Evolutionary conservation across 257 asterid genomes (phyloP), one percentile per base, ranked within the genome.

Genomic region (Orobanche coerulescens): DNA sequence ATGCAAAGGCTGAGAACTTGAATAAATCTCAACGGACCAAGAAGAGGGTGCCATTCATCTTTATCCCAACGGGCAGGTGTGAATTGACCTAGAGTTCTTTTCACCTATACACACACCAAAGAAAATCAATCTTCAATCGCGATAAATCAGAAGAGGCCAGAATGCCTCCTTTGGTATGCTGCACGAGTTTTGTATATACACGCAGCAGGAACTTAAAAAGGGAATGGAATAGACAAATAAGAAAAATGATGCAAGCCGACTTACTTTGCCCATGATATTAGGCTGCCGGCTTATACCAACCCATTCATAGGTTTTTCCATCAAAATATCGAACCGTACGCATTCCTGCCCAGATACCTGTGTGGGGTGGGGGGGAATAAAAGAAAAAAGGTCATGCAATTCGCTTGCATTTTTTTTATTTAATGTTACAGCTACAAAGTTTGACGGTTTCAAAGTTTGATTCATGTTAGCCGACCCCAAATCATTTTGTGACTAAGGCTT

Each of bases 291-390:
- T 88, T 66, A 91, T 82, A 66, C 98, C 95, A 61, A 91, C 95
- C 98, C 98, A 91, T 69, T 88, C 93, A 19, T 88, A 91, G 8
- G 98, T 91, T 81, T 70, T 85, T 44, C 95, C 98, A 61, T 91
- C 96, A 46, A 91, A 91, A 68, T 91, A 85, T 56, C 95, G 74
- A 57, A 91, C 96, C 4, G 94, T 91, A 59, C 80, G 79, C 98
- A 91, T 91, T 69, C 96, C 98, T 33, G 98, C 94, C 98, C 96
- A 91, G 26, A 91, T 91, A 64, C 98, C 97, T 90, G 73, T 14
- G 61, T 50, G 70, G 44, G 61, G 50, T 90, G 73, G 13, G 61
- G 50, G 70, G 44, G 61, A 54, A 65, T 22, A 14, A 62, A 33
- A 19, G 8, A 6, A 19, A 43, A 6, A 16, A 20, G n/a, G n/a